A percentile compares a stretch with the other conserved stretches of the same genome.
These are phyloP conservation scores for Colletotrichum eremochloae DNA, from an alignment of 2,329 filamentous ascomycete species.

Conservation along the genomic window DNA sequence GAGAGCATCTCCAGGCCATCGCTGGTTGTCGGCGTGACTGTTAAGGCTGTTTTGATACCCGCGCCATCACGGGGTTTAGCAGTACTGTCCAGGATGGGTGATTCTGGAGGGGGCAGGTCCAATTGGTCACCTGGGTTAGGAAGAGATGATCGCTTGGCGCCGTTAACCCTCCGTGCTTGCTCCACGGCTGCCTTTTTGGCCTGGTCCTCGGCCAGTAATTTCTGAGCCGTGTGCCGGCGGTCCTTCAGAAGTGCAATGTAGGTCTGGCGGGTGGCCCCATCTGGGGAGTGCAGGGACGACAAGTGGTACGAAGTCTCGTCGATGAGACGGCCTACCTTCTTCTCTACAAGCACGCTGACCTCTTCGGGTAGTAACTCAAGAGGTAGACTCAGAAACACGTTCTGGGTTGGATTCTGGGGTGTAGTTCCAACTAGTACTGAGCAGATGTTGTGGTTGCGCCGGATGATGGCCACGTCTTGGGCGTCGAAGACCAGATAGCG, in stretches of 20 bases:
- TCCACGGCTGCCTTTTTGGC: slow-evolving; percentile 51
- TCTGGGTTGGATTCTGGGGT: slow-evolving; percentile 94
- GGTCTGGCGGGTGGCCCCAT: slow-evolving; percentile 68
- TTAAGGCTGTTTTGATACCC: slow-evolving; percentile 40
- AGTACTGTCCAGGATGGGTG: neutral
- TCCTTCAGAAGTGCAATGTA: slow-evolving; percentile 72
- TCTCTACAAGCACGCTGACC: slow-evolving; percentile 83
- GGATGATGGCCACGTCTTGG: slow-evolving; percentile 81
- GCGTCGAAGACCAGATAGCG: slow-evolving; percentile 93
- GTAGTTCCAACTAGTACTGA: slow-evolving; percentile 89
- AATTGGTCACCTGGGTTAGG: neutral
- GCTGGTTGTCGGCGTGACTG: slow-evolving; percentile 55
- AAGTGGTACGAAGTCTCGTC: slow-evolving; percentile 83
- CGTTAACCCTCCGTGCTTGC: slow-evolving; percentile 45
- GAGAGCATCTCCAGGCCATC: slow-evolving; percentile 47
- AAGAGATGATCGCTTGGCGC: slow-evolving; percentile 14
- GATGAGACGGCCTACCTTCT: slow-evolving; percentile 81
- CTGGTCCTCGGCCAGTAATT: slow-evolving; percentile 55
- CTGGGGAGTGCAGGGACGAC: slow-evolving; percentile 70
- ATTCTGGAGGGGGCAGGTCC: neutral
- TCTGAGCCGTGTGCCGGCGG: slow-evolving; percentile 58
- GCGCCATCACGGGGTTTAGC: neutral
- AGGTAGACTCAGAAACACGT: slow-evolving; percentile 90
- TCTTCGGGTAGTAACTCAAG: slow-evolving; percentile 94
- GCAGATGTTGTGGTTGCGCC: slow-evolving; percentile 85